Evolutionary conservation across 345 rosid genomes (phyloP).

Genomic region (Ceriops decandra): DNA sequence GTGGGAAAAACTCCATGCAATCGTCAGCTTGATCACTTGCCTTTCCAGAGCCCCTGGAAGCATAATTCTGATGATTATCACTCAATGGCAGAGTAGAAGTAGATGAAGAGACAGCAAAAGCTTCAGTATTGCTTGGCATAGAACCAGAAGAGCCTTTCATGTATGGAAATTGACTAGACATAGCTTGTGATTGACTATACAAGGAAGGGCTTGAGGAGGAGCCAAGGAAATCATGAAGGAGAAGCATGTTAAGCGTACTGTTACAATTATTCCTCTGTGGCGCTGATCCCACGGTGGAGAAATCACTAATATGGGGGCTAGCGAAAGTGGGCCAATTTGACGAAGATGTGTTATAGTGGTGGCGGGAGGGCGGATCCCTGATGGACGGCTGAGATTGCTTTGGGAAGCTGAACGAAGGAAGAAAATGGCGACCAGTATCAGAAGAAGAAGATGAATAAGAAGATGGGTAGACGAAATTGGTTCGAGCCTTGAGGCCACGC

Average conservation of each 20-base stretch:
- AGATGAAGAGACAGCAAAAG: conserved; percentile 9
- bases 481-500: conserved; percentile 89
- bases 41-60: not conserved
- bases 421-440: conserved; percentile 12
- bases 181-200: conserved; percentile 6
- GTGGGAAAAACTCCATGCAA: conserved; percentile 40
- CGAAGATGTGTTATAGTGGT: conserved; percentile 13
- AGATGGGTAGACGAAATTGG: conserved; percentile 72
- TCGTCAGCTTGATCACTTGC: not conserved
- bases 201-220: conserved; percentile 25
- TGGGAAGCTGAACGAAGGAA: conserved; percentile 30
- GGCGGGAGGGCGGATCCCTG: conserved; percentile 16
- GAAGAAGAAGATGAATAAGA: conserved; percentile 36
- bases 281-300: not conserved
- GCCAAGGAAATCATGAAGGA: conserved; percentile 46
- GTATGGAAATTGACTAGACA: conserved; percentile 15
- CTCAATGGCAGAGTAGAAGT: conserved; percentile 5
- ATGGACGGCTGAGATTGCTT: conserved; percentile 31
- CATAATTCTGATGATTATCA: conserved; percentile 5
- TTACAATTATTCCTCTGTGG: conserved; percentile 18
- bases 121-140: not conserved
- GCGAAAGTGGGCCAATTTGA: conserved; percentile 15
- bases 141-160: conserved; percentile 16
- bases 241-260: conserved; percentile 35
- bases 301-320: conserved; percentile 8